Base-by-base conservation (phyloP, 1,284 basidiomycete genomes). In the Schizophyllum amplum region DNA sequence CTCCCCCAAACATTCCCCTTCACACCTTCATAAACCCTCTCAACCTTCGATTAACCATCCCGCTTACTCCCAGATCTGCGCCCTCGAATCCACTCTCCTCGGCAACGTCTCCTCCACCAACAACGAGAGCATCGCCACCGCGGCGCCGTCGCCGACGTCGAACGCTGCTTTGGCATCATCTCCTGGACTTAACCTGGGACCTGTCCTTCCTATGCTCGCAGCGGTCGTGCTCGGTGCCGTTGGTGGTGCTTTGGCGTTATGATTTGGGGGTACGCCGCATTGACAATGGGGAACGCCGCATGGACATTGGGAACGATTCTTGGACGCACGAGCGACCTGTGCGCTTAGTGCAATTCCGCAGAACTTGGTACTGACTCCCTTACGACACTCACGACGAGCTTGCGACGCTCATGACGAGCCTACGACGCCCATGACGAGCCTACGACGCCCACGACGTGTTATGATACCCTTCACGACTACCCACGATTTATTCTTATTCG, bases 31-130 rank as follows among this genome's bases (percentile, higher is more conserved):
- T 33, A 5, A 13, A 33, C 27, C 27, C 27, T 6, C 27, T 13
- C 27, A 9, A 42, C 33, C 33, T 2, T 13, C 2, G 11, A 9
- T 42, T 17, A 33, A 5, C 27, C 27, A 33, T 33, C 27, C 7
- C 33, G 17, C 33, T 17, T 9, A n/a, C 7, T 13, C 33, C 33
- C 33, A 42, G 33, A 17, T 42, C 27, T 87, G 83, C 62, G 77
- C 73, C 0, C 51, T 84, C 11, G 70, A 73, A 58, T 80, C 78
- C 63, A 71, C 78, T 1, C 65, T 85, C 2, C 64, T 84, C 1
- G 81, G 81, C 15, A 76, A 78, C 56, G 81, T 76, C 4, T 76
- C 80, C 11, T 67, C 67, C 4, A 66, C 72, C 4, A 71, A 82
- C 62, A 75, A 74, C n/a, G 78, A 79, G 57, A 66, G 71, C 11